Evolutionary conservation across 805 yeast species (phyloP), one percentile per base, ranked within the genome.

Genomic region (Starmerella sirachaensis): DNA sequence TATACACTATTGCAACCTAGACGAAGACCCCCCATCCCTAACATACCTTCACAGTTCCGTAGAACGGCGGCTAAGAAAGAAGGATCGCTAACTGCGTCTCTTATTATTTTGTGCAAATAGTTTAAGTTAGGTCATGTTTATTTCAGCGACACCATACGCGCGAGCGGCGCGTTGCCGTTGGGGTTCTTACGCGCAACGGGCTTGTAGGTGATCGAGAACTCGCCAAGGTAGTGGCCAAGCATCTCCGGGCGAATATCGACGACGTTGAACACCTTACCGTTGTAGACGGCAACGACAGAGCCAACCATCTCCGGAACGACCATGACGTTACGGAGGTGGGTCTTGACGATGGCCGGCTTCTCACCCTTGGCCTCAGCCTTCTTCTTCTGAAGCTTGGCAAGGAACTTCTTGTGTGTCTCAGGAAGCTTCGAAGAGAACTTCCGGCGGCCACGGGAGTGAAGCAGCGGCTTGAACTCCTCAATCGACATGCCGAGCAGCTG

Each of bases 151-250:
- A 51, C 51, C 55, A 51, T 51, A 37, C 49, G 48, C 34, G 55
- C 44, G 33, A 51, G 49, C 21, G 54, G 54, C 35, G 53, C 49
- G 46, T 50, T 50, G 34, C 50, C 50, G 42, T 47, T 50, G 42
- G 55, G 45, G 44, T 50, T 79, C 79, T 96, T 96, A 77, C 93
- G 99, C 77, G 93, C 84, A 67, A 88, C 96, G 66, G 99, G 98
- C 69, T 94, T 82, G 78, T 91, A 91, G 61, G 98, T 75, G 72
- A 91, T 91, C 63, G 98, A 88, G 84, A 91, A 91, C 76, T 91
- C 99, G 74, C 96, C 99, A 62, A 91, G 82, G 93, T 91, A 91
- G 81, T 88, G 95, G 67, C 98, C 97, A 66, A 88, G 86, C 98
- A 91, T 91, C 76, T 91, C 99, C 63, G 98, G 95, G 70, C 74